A percentile compares a stretch with the other conserved stretches of the same genome.
These are phyloP conservation scores for Fusarium luffae DNA, from an alignment of 2,329 filamentous ascomycete genomes.

Conservation along the genomic window DNA sequence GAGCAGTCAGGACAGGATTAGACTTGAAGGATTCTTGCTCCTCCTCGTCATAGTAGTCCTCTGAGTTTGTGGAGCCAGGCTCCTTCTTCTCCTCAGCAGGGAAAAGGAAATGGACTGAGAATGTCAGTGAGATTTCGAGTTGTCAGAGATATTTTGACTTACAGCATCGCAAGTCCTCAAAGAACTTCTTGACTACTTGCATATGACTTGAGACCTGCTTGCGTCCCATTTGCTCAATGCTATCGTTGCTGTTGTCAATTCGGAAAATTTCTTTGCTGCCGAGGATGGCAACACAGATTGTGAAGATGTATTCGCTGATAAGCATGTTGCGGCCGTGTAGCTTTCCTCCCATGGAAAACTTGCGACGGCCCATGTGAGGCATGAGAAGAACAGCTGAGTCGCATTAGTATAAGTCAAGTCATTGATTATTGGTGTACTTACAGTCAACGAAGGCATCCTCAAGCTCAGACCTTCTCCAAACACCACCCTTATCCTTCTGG, in stretches of 20 bases:
- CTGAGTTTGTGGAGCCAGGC: conserved; percentile 70
- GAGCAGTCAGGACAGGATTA: conserved; percentile 70
- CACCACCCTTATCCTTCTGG: conserved; percentile 70
- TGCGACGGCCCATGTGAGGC: conserved; percentile 73
- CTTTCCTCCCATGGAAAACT: conserved; percentile 72
- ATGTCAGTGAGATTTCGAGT: conserved; percentile 16
- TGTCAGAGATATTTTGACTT: conserved; percentile 49
- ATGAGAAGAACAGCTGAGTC: conserved; percentile 70
- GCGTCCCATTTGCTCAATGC: conserved; percentile 61
- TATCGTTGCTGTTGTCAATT: conserved; percentile 57
- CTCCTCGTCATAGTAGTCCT: conserved; percentile 59
- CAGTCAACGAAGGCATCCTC: conserved; percentile 76
- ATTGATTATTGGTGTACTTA: conserved; percentile 50
- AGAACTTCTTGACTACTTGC: conserved; percentile 75
- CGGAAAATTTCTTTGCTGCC: conserved; percentile 57
- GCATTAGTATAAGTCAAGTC: conserved; percentile 34
- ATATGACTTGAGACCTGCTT: conserved; percentile 79
- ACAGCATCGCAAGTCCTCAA: conserved; percentile 72
- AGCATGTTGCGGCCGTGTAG: conserved; percentile 76
- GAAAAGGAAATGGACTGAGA: conserved; percentile 70
- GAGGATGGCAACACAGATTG: conserved; percentile 53
- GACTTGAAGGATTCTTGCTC: conserved; percentile 69
- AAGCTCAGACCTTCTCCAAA: conserved; percentile 61
- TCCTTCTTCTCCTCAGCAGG: conserved; percentile 66
- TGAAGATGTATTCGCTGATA: conserved; percentile 73